Evolutionary conservation across 2,329 filamentous ascomycete species (phyloP), one percentile per base, ranked within the genome.

Genomic region (Penicillium sumatraense): DNA sequence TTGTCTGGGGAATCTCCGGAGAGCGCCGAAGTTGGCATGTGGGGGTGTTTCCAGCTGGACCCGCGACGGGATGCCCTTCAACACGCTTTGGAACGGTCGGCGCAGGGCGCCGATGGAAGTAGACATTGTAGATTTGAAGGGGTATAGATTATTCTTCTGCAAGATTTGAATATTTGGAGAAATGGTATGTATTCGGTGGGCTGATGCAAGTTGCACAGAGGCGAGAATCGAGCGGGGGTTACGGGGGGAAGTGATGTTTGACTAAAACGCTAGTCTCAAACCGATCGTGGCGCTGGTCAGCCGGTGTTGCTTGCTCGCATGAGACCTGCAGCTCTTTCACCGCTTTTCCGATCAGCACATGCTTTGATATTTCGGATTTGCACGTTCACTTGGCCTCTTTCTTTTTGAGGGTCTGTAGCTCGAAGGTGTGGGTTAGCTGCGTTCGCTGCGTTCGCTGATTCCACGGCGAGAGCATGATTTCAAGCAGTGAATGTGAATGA

Each of bases 71-170:
- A 29, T 6, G 35, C 21, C 21, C 14, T 44, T 42, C 26, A 42
- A 26, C n/a, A 47, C 36, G 10, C 26, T 11, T 45, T 36, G 23
- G 35, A 55, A 41, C 24, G 53, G 27, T 35, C 31, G 33, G 24
- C 48, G 41, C 24, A 51, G 27, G 21, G 47, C 48, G 20, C 16
- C 45, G 11, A 42, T 10, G 18, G 35, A 2, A n/a, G 29, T 40
- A 26, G 41, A 47, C 41, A 26, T 51, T 7, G 5, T 46, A 16
- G 20, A 27, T 16, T n/a, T 13, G 27, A 21, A 21, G 3, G 5
- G 9, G 23, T 7, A 14, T 44, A 16, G 20, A 10, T 29, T 5
- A 8, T 33, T n/a, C 2, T 16, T 9, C 9, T 31, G 7, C 18
- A 3, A 20, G 3, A 26, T 33, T 6, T 4, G 8, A 31, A n/a